Conservation (phyloP, 2,329 filamentous ascomycete species). For the Zasmidium cellare region DNA sequence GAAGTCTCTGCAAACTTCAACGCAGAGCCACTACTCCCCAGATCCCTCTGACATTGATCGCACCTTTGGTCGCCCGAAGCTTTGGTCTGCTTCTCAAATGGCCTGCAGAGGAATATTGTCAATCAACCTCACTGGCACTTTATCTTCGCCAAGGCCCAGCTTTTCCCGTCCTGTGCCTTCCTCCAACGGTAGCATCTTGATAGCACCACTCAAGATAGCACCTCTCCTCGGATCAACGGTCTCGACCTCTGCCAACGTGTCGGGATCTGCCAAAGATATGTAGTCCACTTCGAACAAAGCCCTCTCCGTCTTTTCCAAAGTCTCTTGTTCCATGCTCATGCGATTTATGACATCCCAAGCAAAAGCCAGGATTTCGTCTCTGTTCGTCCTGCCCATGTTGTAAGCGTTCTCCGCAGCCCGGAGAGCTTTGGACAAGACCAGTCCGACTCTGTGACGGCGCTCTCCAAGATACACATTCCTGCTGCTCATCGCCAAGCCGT, state of each 20-base stretch:
- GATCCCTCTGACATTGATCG: too few relatives aligned
- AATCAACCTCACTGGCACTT: constrained; percentile 80
- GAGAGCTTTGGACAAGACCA: constrained; percentile 70
- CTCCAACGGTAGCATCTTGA: constrained; percentile 86
- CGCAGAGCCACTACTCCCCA: too few relatives aligned
- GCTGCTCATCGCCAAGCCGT: constrained; percentile 88
- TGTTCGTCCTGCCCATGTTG: constrained; percentile 51
- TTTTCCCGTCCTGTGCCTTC: constrained; percentile 69
- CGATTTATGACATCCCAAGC: constrained; percentile 62
- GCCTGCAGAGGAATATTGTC: constrained; percentile 67
- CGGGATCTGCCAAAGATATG: constrained; percentile 83
- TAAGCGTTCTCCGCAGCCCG: constrained; percentile 70
- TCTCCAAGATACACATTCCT: constrained; percentile 89
- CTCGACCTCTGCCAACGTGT: constrained; percentile 76
- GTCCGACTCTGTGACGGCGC: constrained; percentile 69
- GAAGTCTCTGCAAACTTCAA: too few relatives aligned
- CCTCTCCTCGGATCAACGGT: constrained; percentile 68
- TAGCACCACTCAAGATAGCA: constrained; percentile 82
- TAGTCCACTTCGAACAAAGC: constrained; percentile 85
- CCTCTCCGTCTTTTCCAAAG: constrained; percentile 59
- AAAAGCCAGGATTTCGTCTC: constrained; percentile 69
- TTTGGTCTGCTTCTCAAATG: neutral
- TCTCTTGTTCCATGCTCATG: constrained; percentile 62
- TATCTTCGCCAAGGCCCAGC: constrained; percentile 66
- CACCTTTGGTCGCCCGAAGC: too few relatives aligned